Evolutionary conservation across 257 asterid genomes (phyloP).

Genomic region (Phtheirospermum japonicum): DNA sequence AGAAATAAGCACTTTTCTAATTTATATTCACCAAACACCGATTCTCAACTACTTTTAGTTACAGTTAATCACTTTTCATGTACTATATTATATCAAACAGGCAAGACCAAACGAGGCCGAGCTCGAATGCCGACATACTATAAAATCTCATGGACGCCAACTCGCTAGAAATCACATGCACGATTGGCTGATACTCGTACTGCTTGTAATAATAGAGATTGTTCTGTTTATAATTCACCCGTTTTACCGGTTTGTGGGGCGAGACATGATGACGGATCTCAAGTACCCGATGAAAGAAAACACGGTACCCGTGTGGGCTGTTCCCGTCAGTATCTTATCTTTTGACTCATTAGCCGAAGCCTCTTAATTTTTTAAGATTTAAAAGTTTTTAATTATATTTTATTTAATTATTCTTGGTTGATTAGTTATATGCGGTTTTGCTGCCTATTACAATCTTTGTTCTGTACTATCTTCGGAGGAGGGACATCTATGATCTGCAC

Average conservation of each 20-base stretch:
- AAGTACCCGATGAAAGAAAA: constrained; percentile 76
- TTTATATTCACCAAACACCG: too few species aligned
- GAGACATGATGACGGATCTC: constrained; percentile 73
- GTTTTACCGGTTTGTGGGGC: constrained; percentile 69
- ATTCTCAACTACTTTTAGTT: not conserved
- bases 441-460: constrained; percentile 64
- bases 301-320: constrained; percentile 81
- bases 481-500: constrained; percentile 78
- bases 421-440: constrained; percentile 65
- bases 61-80: too few species aligned
- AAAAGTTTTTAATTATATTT: not conserved
- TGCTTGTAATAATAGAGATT: constrained; percentile 53
- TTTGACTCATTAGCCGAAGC: not conserved
- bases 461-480: constrained; percentile 64
- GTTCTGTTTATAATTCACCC: constrained; percentile 52
- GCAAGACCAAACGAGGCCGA: constrained; percentile 24
- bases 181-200: constrained; percentile 74
- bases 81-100: constrained; percentile 48
- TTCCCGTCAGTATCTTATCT: constrained; percentile 62
- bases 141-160: constrained; percentile 67
- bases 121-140: constrained; percentile 52
- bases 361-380: not conserved
- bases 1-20: constrained; percentile 5
- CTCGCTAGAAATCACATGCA: constrained; percentile 61
- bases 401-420: too few species aligned